Conservation (phyloP, 192 early-diverging fungal genomes). For the Entomortierella parvispora region DNA sequence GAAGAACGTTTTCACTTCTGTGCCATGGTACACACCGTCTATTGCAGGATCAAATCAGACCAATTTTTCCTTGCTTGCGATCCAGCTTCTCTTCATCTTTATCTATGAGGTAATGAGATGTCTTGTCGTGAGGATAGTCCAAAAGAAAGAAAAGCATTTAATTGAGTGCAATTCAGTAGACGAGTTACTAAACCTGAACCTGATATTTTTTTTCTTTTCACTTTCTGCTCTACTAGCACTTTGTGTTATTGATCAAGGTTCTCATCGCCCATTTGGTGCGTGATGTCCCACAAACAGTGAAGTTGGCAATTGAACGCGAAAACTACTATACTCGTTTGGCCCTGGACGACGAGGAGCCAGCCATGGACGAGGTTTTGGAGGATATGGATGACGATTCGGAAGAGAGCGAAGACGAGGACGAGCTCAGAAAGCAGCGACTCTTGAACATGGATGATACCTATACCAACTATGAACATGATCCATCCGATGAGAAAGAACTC, state of each 20-base stretch:
- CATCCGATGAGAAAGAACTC: neutral
- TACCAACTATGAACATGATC: neutral
- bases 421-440: slow-evolving; percentile 2
- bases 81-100: slow-evolving; percentile 48
- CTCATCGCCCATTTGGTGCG: slow-evolving; percentile 43
- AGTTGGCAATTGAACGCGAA: slow-evolving; percentile 53
- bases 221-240: slow-evolving; percentile 32
- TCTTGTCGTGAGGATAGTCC: neutral
- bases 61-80: slow-evolving; percentile 24
- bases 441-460: neutral
- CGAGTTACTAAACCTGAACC: neutral
- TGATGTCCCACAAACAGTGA: slow-evolving; percentile 45
- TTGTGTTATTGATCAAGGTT: slow-evolving; percentile 51
- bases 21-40: neutral
- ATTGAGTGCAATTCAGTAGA: neutral
- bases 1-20: slow-evolving; percentile 5
- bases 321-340: slow-evolving; percentile 38
- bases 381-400: slow-evolving; percentile 29
- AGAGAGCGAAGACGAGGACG: slow-evolving; percentile 30
- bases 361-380: slow-evolving; percentile 45
- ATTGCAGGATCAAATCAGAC: too few species aligned
- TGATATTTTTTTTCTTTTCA: neutral
- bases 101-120: slow-evolving; percentile 50
- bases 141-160: neutral
- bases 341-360: slow-evolving; percentile 43